Evolutionary conservation across 495 filamentous ascomycete genomes (phyloP), one percentile per base, ranked within the genome.

Genomic region (Amphirosellinia nigrospora): DNA sequence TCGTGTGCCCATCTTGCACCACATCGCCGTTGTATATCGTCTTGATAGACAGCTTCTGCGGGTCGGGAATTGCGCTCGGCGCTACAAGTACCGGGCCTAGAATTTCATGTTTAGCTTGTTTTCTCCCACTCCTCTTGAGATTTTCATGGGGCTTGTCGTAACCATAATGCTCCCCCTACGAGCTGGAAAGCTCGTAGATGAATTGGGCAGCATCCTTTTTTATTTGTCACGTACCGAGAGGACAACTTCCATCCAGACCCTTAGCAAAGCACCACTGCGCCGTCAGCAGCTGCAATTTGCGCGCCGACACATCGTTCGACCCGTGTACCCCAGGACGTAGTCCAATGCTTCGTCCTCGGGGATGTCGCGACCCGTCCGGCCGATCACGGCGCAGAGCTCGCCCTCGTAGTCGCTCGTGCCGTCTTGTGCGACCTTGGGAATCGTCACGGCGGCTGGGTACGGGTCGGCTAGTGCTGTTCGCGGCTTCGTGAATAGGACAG

Each of bases 191-290:
- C 48, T 52, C 23, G 21, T 26, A 28, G 46, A 0, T 9, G 19
- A 50, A 52, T 26, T 15, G 10, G 8, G 48, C 48, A 4, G 26
- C 23, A 11, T 26, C 23, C 10, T 52, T 30, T 23, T 15, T 3
- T 52, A 16, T 23, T 15, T 16, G 11, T 34, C 81, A 81, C 13
- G 87, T 88, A 30, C 89, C 88, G 23, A 86, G 78, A 9, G 83
- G 83, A 66, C 82, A 84, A 7, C 81, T 75, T 16, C 80, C 81
- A 66, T 86, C 83, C 45, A 86, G 82, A 0, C 84, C 83, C 71
- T 86, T 86, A 63, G 76, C 79, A 72, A 80, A 86, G 71, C 80
- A 80, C 84, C 84, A 86, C 75, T 86, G 84, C 39, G 77, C 77
- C 74, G 83, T 82, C 9, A 80, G 79, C 55, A 86, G 80, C 74